A percentile compares a stretch with the other conserved stretches of the same genome.
These are phyloP conservation scores for Rhodocollybia butyracea DNA, from an alignment of 768 basidiomycete species.

Conservation along the genomic window DNA sequence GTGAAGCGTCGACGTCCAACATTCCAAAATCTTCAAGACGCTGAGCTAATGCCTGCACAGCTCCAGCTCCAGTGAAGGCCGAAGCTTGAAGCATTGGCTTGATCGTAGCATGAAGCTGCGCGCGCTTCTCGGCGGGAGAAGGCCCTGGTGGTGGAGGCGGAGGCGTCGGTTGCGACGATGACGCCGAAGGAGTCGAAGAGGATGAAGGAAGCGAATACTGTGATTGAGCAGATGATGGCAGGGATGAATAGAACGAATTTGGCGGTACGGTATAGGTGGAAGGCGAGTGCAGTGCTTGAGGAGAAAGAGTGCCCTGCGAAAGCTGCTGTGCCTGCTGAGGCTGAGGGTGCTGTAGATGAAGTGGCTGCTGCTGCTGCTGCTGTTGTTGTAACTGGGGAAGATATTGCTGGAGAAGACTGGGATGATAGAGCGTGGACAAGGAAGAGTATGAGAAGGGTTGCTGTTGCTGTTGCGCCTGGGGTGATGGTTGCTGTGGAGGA, in stretches of 20 bases:
- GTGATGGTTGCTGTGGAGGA: conserved; percentile 3
- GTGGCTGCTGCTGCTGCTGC: conserved; percentile 31
- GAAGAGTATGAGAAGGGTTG: conserved; percentile 31
- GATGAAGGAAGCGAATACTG: conserved; percentile 18
- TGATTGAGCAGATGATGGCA: conserved; percentile 14
- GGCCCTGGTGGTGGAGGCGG: conserved; percentile 26
- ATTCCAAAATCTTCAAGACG: conserved; percentile 59
- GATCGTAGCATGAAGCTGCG: conserved; percentile 48
- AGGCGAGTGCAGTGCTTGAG: conserved; percentile 64
- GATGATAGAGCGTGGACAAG: conserved; percentile 38
- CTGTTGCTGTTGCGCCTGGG: not conserved
- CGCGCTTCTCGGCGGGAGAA: conserved; percentile 51
- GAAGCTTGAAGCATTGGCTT: conserved; percentile 55
- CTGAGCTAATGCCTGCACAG: conserved; percentile 59
- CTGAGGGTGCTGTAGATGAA: conserved; percentile 19
- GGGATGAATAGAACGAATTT: conserved; percentile 8
- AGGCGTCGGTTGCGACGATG: conserved; percentile 17
- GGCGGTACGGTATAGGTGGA: conserved; percentile 26
- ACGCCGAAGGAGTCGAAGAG: conserved; percentile 35
- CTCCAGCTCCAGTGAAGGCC: conserved; percentile 65
- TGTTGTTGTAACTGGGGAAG: conserved; percentile 8
- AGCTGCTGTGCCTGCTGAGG: conserved; percentile 31
- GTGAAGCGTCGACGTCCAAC: conserved; percentile 59
- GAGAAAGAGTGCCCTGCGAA: conserved; percentile 65
- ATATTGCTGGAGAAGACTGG: conserved; percentile 22